phyloP scores from a whole-genome alignment of 805 yeast species.

The Ogataea parapolymorpha region DNA sequence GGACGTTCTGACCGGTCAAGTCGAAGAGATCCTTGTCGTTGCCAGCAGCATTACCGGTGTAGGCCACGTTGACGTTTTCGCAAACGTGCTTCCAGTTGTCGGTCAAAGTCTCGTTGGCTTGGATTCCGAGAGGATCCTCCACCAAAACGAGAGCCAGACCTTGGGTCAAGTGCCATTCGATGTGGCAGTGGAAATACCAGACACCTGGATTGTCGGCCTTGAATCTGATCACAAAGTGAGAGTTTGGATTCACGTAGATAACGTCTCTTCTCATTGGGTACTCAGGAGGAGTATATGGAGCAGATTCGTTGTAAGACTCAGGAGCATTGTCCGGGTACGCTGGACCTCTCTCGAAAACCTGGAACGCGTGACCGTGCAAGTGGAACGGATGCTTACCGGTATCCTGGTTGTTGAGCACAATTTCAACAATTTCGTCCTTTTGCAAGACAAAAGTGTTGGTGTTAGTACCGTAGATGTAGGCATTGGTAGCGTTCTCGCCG shows the following conservation, averaged over 20 bases:
- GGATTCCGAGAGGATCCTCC: slow-evolving; percentile 79
- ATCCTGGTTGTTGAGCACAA: slow-evolving; percentile 81
- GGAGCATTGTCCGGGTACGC: slow-evolving; percentile 54
- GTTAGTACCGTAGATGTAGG: slow-evolving; percentile 69
- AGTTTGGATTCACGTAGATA: slow-evolving; percentile 73
- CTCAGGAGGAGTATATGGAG: slow-evolving; percentile 56
- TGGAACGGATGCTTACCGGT: slow-evolving; percentile 98
- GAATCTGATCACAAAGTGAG: slow-evolving; percentile 83
- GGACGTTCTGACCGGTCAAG: slow-evolving; percentile 72
- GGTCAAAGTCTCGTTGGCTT: slow-evolving; percentile 57
- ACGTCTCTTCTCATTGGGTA: slow-evolving; percentile 85
- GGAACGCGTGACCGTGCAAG: slow-evolving; percentile 91
- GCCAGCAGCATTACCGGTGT: slow-evolving; percentile 87
- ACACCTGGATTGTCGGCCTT: slow-evolving; percentile 95
- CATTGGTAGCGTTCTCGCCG: slow-evolving; percentile 54
- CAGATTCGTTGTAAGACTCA: slow-evolving; percentile 52
- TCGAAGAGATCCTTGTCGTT: slow-evolving; percentile 61
- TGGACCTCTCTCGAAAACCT: slow-evolving; percentile 69
- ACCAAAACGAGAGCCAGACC: slow-evolving; percentile 80
- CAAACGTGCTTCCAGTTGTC: slow-evolving; percentile 62
- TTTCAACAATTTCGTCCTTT: slow-evolving; percentile 66
- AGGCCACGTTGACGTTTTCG: slow-evolving; percentile 47
- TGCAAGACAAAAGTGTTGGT: slow-evolving; percentile 72
- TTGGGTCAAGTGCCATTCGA: slow-evolving; percentile 97
- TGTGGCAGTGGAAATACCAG: slow-evolving; percentile 98